phyloP scores from a whole-genome alignment of 2,329 filamentous ascomycete genomes.

The Myriosclerotinia scirpicola region DNA sequence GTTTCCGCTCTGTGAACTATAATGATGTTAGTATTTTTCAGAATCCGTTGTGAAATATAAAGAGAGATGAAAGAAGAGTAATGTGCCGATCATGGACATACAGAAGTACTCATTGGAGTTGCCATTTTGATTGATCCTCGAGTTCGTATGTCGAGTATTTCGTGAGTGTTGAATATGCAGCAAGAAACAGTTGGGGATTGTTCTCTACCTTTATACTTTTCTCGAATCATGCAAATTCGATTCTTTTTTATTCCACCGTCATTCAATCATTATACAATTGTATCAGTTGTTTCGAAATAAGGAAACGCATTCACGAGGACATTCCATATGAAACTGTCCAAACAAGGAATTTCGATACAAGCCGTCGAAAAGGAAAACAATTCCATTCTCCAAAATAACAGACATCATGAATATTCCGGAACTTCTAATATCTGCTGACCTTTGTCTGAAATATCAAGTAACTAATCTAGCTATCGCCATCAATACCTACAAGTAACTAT shows the following conservation, averaged over 20 bases:
- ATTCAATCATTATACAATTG: neutral
- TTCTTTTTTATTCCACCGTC: neutral
- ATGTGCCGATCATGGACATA: no score
- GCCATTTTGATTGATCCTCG: neutral
- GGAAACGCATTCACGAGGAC: neutral
- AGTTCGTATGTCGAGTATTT: neutral
- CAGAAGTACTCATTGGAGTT: neutral
- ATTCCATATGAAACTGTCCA: neutral
- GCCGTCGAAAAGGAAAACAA: neutral
- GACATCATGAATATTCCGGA: neutral
- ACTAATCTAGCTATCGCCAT: no score
- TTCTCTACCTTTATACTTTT: neutral
- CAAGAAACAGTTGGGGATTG: neutral
- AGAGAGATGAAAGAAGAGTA: no score
- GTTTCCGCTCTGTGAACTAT: no score
- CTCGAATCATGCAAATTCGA: neutral
- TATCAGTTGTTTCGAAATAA: neutral
- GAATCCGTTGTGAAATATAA: no score
- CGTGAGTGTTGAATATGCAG: neutral
- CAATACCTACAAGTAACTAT: no score
- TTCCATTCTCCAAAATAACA: neutral
- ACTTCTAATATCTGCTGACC: no score
- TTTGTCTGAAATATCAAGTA: no score
- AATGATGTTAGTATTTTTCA: no score
- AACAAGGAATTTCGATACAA: neutral